Base-by-base conservation (phyloP, 352 stramenopile species). In the Peronosclerospora sorghi region DNA sequence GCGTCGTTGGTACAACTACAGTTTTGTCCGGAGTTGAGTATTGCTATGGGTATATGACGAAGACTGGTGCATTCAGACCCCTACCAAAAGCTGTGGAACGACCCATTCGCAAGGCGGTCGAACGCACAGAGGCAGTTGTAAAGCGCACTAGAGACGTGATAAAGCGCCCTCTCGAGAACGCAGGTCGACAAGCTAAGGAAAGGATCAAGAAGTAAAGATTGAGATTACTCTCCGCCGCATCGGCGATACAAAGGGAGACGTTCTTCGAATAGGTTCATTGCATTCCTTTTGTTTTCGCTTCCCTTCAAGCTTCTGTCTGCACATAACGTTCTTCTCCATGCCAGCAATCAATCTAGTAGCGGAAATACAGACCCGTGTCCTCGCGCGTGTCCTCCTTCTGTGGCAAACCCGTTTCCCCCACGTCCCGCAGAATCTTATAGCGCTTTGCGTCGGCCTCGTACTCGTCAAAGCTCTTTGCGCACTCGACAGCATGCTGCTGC, bases 331-430 rank as follows among this genome's bases (percentile, higher is more conserved):
- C 3, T 26, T 26, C 4, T 26, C 21, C 21, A 26, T 26, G 21
- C 21, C 3, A 6, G 6, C 42, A 47, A n/a, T n/a, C n/a, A 38
- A 40, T 79, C 73, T 93, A 93, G 72, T 93, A 93, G 68, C 76
- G 83, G 68, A 93, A 93, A 65, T 83, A 93, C 41, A 93, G 51
- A 26, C 81, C 81, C 15, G 67, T 83, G 59, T 93, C 76, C 57
- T 86, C 72, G 19, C 77, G 73, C 37, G 81, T 58, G 14, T 75
- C 57, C 8, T 76, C 52, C 54, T 78, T 80, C 61, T 86, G 72
- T 12, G 72, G 71, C 47, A 93, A 50, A 12, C 81, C 81, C 0
- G 75, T 73, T 68, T 89, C 78, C 42, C 81, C 81, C 20, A 93
- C 73, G 34, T 88, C 68, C 39, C 73, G 61, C 56, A 90, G 46